Evolutionary conservation across 2,329 filamentous ascomycete species (phyloP).

Genomic region (Penicillium decumbens): DNA sequence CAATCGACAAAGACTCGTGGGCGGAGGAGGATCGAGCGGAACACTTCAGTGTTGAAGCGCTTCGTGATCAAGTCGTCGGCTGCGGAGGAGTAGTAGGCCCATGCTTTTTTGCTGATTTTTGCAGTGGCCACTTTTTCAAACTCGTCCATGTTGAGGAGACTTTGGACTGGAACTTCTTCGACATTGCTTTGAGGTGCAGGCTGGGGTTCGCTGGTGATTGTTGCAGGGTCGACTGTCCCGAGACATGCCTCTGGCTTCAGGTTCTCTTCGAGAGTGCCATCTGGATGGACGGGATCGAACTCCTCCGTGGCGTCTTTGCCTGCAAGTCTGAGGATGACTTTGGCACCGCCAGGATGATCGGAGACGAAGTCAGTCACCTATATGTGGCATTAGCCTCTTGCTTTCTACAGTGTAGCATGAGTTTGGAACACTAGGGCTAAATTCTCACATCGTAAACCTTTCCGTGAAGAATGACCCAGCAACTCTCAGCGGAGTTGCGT

Average conservation of each 20-base stretch:
- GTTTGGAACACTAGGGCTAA: not conserved
- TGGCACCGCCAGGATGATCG: constrained; percentile 79
- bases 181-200: constrained; percentile 26
- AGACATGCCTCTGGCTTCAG: constrained; percentile 73
- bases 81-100: constrained; percentile 93
- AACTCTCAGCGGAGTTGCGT: constrained; percentile 77
- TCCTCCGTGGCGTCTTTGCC: constrained; percentile 91
- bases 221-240: constrained; percentile 67
- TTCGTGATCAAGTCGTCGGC: constrained; percentile 79
- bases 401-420: not conserved
- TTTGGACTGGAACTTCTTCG: constrained; percentile 55
- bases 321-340: constrained; percentile 81
- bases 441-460: constrained; percentile 77
- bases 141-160: constrained; percentile 81
- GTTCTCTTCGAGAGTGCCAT: constrained; percentile 79
- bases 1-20: constrained; percentile 88
- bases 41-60: constrained; percentile 71
- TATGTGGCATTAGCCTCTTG: not conserved
- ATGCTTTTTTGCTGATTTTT: constrained; percentile 75
- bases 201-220: constrained; percentile 52
- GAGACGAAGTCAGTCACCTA: constrained; percentile 73
- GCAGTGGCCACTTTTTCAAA: constrained; percentile 80
- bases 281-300: constrained; percentile 90
- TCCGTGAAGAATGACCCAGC: constrained; percentile 93
- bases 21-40: constrained; percentile 77